These are phyloP conservation scores for Kluyveromyces siamensis DNA, from an alignment of 805 yeast species.

Conservation along the genomic window DNA sequence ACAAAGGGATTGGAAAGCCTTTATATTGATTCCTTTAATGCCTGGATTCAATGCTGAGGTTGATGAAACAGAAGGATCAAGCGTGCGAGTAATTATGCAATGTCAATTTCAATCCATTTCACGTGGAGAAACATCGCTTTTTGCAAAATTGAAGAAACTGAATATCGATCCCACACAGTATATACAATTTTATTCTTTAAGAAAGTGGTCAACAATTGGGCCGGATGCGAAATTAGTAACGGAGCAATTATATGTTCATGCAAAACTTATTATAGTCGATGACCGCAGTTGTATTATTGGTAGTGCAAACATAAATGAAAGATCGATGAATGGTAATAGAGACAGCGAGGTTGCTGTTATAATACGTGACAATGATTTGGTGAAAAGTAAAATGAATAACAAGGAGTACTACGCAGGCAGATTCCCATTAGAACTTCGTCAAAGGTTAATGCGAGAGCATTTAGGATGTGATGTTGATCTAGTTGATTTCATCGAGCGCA, in stretches of 20 bases:
- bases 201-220: slow-evolving; percentile 95
- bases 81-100: slow-evolving; percentile 93
- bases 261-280: slow-evolving; percentile 85
- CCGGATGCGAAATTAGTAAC: slow-evolving; percentile 63
- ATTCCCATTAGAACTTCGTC: slow-evolving; percentile 82
- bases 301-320: slow-evolving; percentile 92
- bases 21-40: slow-evolving; percentile 87
- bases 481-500: slow-evolving; percentile 70
- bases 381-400: slow-evolving; percentile 68
- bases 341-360: slow-evolving; percentile 93
- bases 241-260: slow-evolving; percentile 91
- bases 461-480: slow-evolving; percentile 88
- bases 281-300: slow-evolving; percentile 92
- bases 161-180: slow-evolving; percentile 88
- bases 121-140: slow-evolving; percentile 80
- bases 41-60: slow-evolving; percentile 96
- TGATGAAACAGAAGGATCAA: slow-evolving; percentile 86
- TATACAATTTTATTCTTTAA: slow-evolving; percentile 80
- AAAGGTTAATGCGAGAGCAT: slow-evolving; percentile 94
- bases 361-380: slow-evolving; percentile 71
- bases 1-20: slow-evolving; percentile 77
- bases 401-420: slow-evolving; percentile 70
- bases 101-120: slow-evolving; percentile 92
- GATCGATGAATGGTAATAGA: slow-evolving; percentile 89
- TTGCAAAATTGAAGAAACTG: slow-evolving; percentile 64